phyloP scores from a whole-genome alignment of 805 yeast species.

The Candida hungchunana region DNA sequence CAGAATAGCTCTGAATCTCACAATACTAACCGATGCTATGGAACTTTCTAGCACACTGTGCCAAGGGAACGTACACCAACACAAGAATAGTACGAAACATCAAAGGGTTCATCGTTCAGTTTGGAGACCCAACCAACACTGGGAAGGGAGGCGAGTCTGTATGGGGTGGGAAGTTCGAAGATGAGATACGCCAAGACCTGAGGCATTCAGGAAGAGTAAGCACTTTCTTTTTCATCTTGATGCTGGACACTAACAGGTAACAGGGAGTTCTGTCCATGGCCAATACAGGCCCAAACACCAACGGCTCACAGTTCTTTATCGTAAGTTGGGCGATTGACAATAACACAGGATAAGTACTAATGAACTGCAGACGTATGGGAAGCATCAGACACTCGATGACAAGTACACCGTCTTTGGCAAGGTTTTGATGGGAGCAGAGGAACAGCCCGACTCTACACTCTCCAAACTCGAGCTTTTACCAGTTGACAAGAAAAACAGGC shows the following conservation, averaged over 20 bases:
- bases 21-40: slow-evolving; percentile 1
- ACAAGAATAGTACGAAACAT: slow-evolving; percentile 71
- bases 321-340: too few relatives aligned
- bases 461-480: slow-evolving; percentile 23
- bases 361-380: slow-evolving; percentile 57
- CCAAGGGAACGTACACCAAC: slow-evolving; percentile 38
- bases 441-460: slow-evolving; percentile 26
- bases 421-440: slow-evolving; percentile 49
- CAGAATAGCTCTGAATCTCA: not conserved
- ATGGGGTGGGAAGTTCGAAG: slow-evolving; percentile 73
- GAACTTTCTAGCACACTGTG: slow-evolving; percentile 44
- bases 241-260: slow-evolving; percentile 1
- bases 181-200: slow-evolving; percentile 66
- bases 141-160: slow-evolving; percentile 82
- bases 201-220: slow-evolving; percentile 71
- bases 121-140: slow-evolving; percentile 76
- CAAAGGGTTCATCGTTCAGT: slow-evolving; percentile 72
- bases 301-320: slow-evolving; percentile 67
- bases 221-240: not conserved
- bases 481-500: slow-evolving; percentile 36
- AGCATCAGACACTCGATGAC: slow-evolving; percentile 77
- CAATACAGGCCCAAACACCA: slow-evolving; percentile 62
- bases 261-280: slow-evolving; percentile 65
- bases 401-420: slow-evolving; percentile 74
- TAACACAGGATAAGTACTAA: slow-evolving; percentile 1